phyloP scores from a whole-genome alignment of 73 alveolate genomes.

The Tetrahymena borealis region DNA sequence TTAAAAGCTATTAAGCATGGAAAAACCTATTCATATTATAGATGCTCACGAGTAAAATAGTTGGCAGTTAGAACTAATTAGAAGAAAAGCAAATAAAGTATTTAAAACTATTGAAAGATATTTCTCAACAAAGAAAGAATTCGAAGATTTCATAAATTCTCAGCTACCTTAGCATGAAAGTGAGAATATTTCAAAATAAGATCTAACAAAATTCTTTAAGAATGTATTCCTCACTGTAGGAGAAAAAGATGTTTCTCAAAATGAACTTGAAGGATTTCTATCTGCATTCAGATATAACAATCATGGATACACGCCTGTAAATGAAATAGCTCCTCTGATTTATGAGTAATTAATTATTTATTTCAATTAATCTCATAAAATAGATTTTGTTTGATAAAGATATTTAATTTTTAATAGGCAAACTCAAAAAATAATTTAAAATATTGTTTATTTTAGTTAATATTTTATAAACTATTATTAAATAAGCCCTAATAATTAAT shows the following conservation, averaged over 20 bases:
- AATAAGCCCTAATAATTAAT: too few species aligned
- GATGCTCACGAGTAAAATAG: conserved; percentile 1
- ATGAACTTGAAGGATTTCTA: conserved; percentile 49
- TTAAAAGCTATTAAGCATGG: not conserved
- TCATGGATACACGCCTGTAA: conserved; percentile 19
- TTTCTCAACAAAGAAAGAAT: not conserved
- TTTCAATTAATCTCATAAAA: too few species aligned
- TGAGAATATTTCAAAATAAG: conserved; percentile 1
- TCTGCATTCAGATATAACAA: conserved; percentile 33
- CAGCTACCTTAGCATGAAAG: not conserved
- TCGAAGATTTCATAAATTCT: conserved; percentile 17
- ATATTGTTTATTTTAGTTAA: too few species aligned
- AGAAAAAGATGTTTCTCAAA: conserved; percentile 22
- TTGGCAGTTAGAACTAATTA: conserved; percentile 14
- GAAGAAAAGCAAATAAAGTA: not conserved
- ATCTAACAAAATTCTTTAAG: conserved; percentile 14
- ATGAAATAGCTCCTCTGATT: conserved; percentile 34
- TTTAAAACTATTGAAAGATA: conserved; percentile 8
- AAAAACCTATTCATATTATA: not conserved
- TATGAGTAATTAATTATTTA: conserved; percentile 15
- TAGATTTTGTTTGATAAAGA: too few species aligned
- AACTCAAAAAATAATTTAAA: too few species aligned
- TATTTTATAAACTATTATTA: too few species aligned
- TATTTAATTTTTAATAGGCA: too few species aligned
- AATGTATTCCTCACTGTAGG: conserved; percentile 19